Conservation (phyloP, 2,329 filamentous ascomycete genomes). For the Leptographium flavum region DNA sequence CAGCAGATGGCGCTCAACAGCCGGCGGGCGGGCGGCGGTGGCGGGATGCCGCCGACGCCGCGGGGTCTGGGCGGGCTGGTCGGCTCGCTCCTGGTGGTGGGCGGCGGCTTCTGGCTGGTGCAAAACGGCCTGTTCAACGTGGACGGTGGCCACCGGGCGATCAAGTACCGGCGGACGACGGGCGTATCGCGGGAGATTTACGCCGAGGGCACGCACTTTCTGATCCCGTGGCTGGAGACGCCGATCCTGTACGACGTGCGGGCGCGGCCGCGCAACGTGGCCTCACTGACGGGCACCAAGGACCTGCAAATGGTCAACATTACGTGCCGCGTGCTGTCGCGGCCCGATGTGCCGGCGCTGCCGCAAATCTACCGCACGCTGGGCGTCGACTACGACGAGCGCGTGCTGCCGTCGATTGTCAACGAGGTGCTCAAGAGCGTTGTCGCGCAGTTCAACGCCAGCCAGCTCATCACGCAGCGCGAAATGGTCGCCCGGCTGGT, state of each 20-base stretch:
- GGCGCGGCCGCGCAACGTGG: conserved; percentile 91
- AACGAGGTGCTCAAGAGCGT: conserved; percentile 99
- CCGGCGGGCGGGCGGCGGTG: conserved; percentile 24
- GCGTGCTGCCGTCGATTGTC: conserved; percentile 90
- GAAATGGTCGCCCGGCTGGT: conserved; percentile 90
- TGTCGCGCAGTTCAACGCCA: conserved; percentile 97
- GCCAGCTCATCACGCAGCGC: conserved; percentile 95
- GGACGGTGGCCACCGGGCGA: conserved; percentile 95
- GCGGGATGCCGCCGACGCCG: conserved; percentile 27
- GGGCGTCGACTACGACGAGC: conserved; percentile 91
- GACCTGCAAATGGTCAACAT: conserved; percentile 99
- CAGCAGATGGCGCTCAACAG: conserved; percentile 32
- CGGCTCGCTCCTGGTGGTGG: conserved; percentile 27
- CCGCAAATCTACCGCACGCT: conserved; percentile 95
- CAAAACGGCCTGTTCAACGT: conserved; percentile 62
- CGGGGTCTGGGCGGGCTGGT: conserved; percentile 25
- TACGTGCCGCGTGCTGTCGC: conserved; percentile 94
- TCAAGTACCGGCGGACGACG: conserved; percentile 88
- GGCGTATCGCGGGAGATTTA: conserved; percentile 97
- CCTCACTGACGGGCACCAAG: conserved; percentile 95
- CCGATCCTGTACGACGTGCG: conserved; percentile 95
- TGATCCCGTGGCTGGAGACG: conserved; percentile 94
- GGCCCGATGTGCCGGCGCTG: conserved; percentile 73
- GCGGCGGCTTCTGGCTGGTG: conserved; percentile 35
- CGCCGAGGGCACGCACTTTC: conserved; percentile 86